These are phyloP conservation scores for Amanita rubescens DNA, from an alignment of 768 basidiomycete species.

Conservation along the genomic window DNA sequence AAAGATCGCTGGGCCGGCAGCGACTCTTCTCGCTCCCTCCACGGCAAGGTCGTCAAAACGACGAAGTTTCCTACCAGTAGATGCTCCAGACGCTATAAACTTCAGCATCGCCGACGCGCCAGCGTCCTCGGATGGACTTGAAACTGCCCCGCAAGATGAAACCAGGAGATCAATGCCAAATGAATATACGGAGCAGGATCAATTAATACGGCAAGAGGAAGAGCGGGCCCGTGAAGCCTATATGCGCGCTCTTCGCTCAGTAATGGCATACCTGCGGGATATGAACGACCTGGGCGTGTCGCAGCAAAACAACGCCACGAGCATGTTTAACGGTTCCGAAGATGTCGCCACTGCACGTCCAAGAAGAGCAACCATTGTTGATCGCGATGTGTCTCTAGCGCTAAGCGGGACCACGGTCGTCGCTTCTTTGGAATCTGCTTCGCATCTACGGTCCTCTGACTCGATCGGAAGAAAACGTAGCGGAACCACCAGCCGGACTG, in stretches of 20 bases:
- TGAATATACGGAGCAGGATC: conserved; percentile 40
- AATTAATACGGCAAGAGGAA: conserved; percentile 55
- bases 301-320: conserved; percentile 50
- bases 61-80: conserved; percentile 85
- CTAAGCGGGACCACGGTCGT: conserved; percentile 38
- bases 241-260: conserved; percentile 74
- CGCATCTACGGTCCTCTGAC: conserved; percentile 60
- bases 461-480: conserved; percentile 54
- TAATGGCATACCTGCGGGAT: conserved; percentile 95
- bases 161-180: conserved; percentile 35
- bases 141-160: conserved; percentile 47
- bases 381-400: conserved; percentile 53
- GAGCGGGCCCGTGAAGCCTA: conserved; percentile 66
- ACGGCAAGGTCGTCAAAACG: conserved; percentile 56
- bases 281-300: conserved; percentile 85
- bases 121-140: conserved; percentile 45
- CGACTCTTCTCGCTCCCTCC: conserved; percentile 35
- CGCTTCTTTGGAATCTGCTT: conserved; percentile 33
- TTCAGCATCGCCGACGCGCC: conserved; percentile 40
- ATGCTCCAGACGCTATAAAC: conserved; percentile 44
- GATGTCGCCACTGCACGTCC: conserved; percentile 39
- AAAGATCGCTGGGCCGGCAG: neutral
- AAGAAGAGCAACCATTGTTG: conserved; percentile 63
- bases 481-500: conserved; percentile 53
- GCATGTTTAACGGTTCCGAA: conserved; percentile 51